Base-by-base conservation (phyloP, 2,329 filamentous ascomycete genomes). In the Talaromyces atroroseus region DNA sequence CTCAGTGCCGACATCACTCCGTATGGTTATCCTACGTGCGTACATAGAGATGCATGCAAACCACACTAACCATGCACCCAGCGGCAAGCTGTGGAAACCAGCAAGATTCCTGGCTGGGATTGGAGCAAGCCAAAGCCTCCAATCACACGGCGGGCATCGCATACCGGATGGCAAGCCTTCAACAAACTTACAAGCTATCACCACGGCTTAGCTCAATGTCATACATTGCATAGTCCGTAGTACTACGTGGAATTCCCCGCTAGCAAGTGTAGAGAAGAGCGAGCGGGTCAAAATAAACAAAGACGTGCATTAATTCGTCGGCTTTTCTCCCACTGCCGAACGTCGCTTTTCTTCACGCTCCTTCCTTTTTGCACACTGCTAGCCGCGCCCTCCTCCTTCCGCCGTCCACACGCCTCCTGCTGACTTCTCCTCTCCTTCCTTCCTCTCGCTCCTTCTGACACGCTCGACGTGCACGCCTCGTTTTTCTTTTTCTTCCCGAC, bases 211-310 rank as follows among this genome's bases (percentile, higher is more conserved):
- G n/a, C 7, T 29, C 24, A 29, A 46, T 46, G 18, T 10, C 5
- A 40, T 16, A n/a, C 5, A 11, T 2, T 40, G 36, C 36, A 40
- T 42, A 42, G 16, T 7, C 36, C 21, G n/a, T 12, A 20, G 3
- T 40, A 40, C 3, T 6, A 5, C 21, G 23, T 42, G 38, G 40
- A 40, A 51, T 56, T 56, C 54, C 54, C 21, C 29, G 46, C 47
- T 51, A 42, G n/a, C 20, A 26, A 8, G 24, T 26, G 24, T 26
- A 26, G 24, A 26, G 16, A 26, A 45, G 34, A 24, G 14, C 10
- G 8, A 52, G 66, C 65, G 66, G 64, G 63, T 66, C 69, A 69
- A 68, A 71, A 71, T 68, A 71, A 70, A 69, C 62, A 65, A 58
- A 62, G n/a, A 8, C 14, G 16, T 36, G 14, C 29, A 8, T 32